Base-by-base conservation (phyloP, 768 basidiomycete species). In the Mycena amicta region DNA sequence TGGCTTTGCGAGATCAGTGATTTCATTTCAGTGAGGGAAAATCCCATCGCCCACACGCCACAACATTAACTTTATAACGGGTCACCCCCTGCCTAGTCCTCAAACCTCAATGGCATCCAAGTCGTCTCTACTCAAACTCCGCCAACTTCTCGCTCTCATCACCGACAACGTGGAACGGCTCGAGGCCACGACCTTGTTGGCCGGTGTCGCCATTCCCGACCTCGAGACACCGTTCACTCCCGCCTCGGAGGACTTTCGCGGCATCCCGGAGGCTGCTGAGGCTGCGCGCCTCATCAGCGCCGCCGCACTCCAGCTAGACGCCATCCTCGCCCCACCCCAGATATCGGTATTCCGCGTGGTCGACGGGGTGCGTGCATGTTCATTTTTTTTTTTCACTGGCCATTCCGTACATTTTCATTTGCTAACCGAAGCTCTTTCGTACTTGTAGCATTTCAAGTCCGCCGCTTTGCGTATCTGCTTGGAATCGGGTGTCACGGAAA, bases 401-500 rank as follows among this genome's bases (percentile, higher is more conserved):
- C 16, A 50, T 29, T 23, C 18, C 33, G 11, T 33, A 47, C 28
- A 20, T 37, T 26, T 45, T n/a, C 31, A 5, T n/a, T 15, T 23
- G 16, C 47, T 2, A 23, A 49, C 31, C 18, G 20, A 4, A 5
- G 8, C n/a, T n/a, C n/a, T n/a, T n/a, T n/a, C n/a, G n/a, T n/a
- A n/a, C n/a, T n/a, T n/a, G n/a, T 37, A 74, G 71, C 62, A 69
- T 52, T 64, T 64, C 45, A 66, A 68, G 55, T 65, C 73, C 2
- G 64, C 71, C 11, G 70, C 71, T 11, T 18, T 73, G 16, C 69
- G 72, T 12, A 66, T 68, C 31, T 72, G 71, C 43, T 51, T 73
- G 3, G 72, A 75, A 53, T 68, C 69, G 1, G 69, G 73, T 51
- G 75, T 78, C 11, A 72, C 71, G 1, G 78, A 79, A 55, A 76